Evolutionary conservation across 2,329 filamentous ascomycete genomes (phyloP).

Genomic region (Penicillium sclerotiorum): DNA sequence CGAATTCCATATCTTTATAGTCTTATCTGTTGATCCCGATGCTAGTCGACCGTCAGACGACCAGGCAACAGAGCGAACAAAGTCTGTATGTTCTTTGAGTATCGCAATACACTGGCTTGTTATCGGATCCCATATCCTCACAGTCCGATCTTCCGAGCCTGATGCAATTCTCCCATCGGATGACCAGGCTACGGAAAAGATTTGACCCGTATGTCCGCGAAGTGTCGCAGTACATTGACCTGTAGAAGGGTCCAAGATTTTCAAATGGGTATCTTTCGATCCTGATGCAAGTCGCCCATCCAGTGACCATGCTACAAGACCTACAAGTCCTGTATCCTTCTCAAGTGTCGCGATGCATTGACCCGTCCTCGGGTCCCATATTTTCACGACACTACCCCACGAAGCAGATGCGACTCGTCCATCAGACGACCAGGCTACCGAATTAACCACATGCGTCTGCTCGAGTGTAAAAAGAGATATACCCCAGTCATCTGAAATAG

Average conservation of each 20-base stretch:
- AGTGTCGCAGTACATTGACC: neutral
- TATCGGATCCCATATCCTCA: too few relatives aligned
- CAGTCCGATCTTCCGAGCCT: too few relatives aligned
- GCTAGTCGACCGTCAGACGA: too few relatives aligned
- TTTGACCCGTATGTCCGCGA: neutral
- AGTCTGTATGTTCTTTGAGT: too few relatives aligned
- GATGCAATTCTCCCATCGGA: too few relatives aligned
- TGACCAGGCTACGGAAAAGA: too few relatives aligned
- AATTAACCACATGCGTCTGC: slow-evolving; percentile 18
- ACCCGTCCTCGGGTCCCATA: neutral
- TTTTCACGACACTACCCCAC: neutral
- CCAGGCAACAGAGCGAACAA: too few relatives aligned
- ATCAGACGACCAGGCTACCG: slow-evolving; percentile 19
- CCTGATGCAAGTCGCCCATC: neutral
- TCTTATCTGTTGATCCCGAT: too few relatives aligned
- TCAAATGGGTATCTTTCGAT: neutral
- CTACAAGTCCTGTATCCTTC: too few relatives aligned
- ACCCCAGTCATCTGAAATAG: slow-evolving; percentile 11
- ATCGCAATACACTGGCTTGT: too few relatives aligned
- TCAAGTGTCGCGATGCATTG: neutral
- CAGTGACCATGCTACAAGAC: neutral
- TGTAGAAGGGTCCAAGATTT: neutral
- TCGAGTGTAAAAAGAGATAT: slow-evolving; percentile 19
- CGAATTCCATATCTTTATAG: too few relatives aligned
- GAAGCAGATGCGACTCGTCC: neutral